Conservation (phyloP, 2,329 filamentous ascomycete species). For the Curvularia spicifera region DNA sequence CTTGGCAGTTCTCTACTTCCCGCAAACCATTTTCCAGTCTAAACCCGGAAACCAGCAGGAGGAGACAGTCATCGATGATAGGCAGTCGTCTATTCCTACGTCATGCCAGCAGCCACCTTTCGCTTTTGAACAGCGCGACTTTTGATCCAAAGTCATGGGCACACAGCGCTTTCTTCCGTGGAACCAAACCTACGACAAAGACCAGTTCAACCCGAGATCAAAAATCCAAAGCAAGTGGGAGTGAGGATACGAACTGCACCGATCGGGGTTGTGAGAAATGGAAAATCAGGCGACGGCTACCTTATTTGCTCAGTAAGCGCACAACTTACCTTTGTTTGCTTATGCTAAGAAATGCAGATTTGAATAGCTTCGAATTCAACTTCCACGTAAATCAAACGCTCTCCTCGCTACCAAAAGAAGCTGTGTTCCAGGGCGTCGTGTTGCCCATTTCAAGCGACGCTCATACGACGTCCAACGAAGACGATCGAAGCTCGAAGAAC, state of each 20-base stretch:
- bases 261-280: neutral
- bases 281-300: constrained; percentile 2
- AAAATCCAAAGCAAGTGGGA: neutral
- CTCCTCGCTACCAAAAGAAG: neutral
- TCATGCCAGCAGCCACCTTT: constrained; percentile 12
- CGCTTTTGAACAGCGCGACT: constrained; percentile 18
- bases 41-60: constrained; percentile 4
- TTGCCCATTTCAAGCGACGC: neutral
- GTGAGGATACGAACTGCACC: neutral
- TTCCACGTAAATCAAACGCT: neutral
- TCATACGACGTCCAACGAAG: neutral
- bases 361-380: constrained; percentile 7
- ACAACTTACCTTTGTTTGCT: neutral
- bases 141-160: constrained; percentile 13
- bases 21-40: constrained; percentile 9
- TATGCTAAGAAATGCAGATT: constrained; percentile 2
- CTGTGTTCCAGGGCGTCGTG: neutral
- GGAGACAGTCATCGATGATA: neutral
- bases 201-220: neutral
- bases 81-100: constrained; percentile 14
- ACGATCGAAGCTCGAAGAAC: neutral
- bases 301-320: constrained; percentile 7
- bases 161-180: constrained; percentile 18
- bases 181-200: neutral
- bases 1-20: constrained; percentile 1